Percentiles rank a stretch among this genome's conserved stretches.
Evolutionary conservation across 2,329 filamentous ascomycete genomes (phyloP).

Genomic region (Aspergillus sp.): DNA sequence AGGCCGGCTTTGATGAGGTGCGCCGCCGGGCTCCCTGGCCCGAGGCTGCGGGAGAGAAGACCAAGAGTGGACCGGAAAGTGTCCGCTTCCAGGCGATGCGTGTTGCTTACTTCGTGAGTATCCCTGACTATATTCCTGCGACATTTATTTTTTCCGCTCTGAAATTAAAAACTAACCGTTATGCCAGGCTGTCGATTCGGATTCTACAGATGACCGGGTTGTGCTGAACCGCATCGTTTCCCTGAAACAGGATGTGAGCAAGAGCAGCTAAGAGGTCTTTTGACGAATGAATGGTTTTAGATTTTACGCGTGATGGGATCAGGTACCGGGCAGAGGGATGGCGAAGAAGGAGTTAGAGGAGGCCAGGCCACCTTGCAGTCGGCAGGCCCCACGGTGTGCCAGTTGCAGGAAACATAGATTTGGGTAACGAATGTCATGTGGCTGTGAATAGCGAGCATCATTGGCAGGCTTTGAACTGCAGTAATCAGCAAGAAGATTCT

Average conservation of each 20-base stretch:
- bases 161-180: constrained; percentile 30
- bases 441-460: neutral
- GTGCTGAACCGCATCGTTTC: constrained; percentile 91
- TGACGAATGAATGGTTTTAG: neutral
- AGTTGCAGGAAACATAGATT: too few relatives aligned
- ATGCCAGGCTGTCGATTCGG: constrained; percentile 63
- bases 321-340: neutral
- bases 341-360: too few relatives aligned
- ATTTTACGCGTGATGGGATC: neutral
- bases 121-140: neutral
- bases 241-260: constrained; percentile 65
- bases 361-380: too few relatives aligned
- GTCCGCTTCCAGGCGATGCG: constrained; percentile 91
- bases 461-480: too few relatives aligned
- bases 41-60: constrained; percentile 65
- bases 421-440: neutral
- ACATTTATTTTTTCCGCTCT: neutral
- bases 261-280: neutral
- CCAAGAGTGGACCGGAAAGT: constrained; percentile 62
- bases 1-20: constrained; percentile 80
- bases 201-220: constrained; percentile 76
- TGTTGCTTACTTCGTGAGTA: constrained; percentile 58
- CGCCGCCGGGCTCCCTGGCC: constrained; percentile 76
- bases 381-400: too few relatives aligned
- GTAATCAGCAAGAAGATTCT: too few relatives aligned